A percentile compares a stretch with the other conserved stretches of the same genome.
These are phyloP conservation scores for Myxozyma vanderwaltii DNA, from an alignment of 805 yeast species.

Conservation along the genomic window DNA sequence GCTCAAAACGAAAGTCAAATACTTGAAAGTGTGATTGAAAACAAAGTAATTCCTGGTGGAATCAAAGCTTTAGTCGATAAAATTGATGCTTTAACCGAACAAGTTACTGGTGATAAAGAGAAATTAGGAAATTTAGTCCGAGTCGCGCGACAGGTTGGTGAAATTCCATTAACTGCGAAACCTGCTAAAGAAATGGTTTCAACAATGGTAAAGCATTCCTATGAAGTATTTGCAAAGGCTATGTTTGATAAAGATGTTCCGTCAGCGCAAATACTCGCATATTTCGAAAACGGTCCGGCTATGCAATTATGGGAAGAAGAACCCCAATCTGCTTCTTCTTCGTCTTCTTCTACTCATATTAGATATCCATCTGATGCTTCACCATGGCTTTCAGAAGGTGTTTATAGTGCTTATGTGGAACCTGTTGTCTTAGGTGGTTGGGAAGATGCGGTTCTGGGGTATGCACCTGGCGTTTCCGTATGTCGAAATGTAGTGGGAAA, in stretches of 20 bases:
- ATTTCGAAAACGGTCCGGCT: conserved; percentile 1
- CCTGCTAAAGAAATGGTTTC: not conserved
- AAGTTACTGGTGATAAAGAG: conserved; percentile 4
- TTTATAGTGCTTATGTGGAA: conserved; percentile 13
- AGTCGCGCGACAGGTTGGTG: conserved; percentile 16
- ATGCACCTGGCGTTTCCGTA: conserved; percentile 16
- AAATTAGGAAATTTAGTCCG: conserved; percentile 11
- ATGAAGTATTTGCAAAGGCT: conserved; percentile 9
- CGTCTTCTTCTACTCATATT: not conserved
- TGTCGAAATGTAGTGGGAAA: conserved; percentile 21
- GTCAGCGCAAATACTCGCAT: not conserved
- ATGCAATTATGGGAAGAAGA: conserved; percentile 25
- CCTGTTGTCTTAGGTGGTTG: conserved; percentile 14
- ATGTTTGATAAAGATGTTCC: conserved; percentile 1
- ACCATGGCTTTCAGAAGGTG: conserved; percentile 17
- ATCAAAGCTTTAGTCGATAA: not conserved
- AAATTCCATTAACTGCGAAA: not conserved
- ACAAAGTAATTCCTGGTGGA: conserved; percentile 17
- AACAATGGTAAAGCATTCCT: conserved; percentile 1
- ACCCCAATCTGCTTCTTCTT: not conserved
- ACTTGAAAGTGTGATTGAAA: conserved; percentile 6
- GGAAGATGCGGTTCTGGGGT: conserved; percentile 24
- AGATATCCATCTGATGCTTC: conserved; percentile 26
- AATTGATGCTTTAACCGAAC: not conserved
- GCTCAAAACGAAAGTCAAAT: conserved; percentile 9